These are phyloP conservation scores for Phytopythium vexans DNA, from an alignment of 352 stramenopile genomes.

Conservation along the genomic window DNA sequence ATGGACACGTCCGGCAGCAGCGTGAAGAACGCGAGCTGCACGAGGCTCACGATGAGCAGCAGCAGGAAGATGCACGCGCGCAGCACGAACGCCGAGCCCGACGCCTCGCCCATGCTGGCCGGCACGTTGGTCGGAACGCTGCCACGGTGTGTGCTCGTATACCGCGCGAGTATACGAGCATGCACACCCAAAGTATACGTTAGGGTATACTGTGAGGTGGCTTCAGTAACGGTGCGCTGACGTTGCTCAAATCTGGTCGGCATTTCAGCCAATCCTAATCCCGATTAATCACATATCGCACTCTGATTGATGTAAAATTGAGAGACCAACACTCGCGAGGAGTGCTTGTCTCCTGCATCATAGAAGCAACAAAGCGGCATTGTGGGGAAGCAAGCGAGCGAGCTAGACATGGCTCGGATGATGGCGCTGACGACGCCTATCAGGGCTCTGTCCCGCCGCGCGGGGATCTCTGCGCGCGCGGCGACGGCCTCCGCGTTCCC, in stretches of 20 bases:
- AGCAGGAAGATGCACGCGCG: slow-evolving; percentile 69
- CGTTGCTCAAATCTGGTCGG: neutral
- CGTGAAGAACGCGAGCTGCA: slow-evolving; percentile 75
- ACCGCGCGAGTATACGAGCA: too few species aligned
- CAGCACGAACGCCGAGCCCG: slow-evolving; percentile 57
- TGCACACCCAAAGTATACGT: too few species aligned
- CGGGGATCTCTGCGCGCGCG: neutral
- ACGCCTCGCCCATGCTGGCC: slow-evolving; percentile 34
- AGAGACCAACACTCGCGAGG: too few species aligned
- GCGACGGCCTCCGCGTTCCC: neutral
- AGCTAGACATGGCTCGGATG: too few species aligned
- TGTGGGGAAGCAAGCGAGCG: too few species aligned
- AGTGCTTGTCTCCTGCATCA: too few species aligned
- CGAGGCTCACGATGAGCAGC: slow-evolving; percentile 63
- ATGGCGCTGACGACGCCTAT: neutral
- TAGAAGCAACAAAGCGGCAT: too few species aligned
- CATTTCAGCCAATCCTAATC: neutral
- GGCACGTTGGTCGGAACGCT: too few species aligned
- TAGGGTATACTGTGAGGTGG: too few species aligned
- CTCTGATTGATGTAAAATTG: neutral
- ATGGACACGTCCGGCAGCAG: slow-evolving; percentile 65
- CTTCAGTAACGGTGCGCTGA: too few species aligned
- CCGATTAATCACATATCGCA: neutral
- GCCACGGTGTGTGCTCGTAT: too few species aligned
- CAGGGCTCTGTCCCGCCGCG: too few species aligned